Percentiles rank a stretch among this genome's conserved stretches.
These are phyloP conservation scores for Anthostomella pinea DNA, from an alignment of 2,329 filamentous ascomycete genomes.

Conservation along the genomic window DNA sequence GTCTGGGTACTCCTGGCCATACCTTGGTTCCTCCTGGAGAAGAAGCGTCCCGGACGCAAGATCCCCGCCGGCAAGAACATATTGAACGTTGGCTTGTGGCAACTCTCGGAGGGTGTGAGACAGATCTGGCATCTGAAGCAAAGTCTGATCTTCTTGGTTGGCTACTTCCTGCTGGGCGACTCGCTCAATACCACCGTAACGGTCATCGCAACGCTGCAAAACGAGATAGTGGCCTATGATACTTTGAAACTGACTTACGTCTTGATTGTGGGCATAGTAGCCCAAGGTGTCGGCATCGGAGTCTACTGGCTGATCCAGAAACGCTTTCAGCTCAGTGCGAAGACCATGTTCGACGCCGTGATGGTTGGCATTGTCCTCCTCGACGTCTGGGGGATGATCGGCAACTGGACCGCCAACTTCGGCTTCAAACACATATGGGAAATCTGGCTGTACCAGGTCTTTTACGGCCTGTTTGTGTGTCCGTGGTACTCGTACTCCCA, in stretches of 20 bases:
- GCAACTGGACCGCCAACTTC: slow-evolving; percentile 43
- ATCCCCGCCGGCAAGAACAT: slow-evolving; percentile 42
- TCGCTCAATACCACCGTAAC: slow-evolving; percentile 69
- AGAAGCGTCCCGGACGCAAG: slow-evolving; percentile 55
- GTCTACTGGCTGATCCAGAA: slow-evolving; percentile 61
- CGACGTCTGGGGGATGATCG: slow-evolving; percentile 47
- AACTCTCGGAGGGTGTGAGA: slow-evolving; percentile 54
- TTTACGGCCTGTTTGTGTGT: slow-evolving; percentile 65
- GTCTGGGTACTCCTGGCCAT: slow-evolving; percentile 62
- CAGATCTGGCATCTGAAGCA: slow-evolving; percentile 66
- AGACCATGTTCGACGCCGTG: slow-evolving; percentile 66
- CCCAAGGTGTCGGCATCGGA: slow-evolving; percentile 62
- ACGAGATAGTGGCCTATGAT: slow-evolving; percentile 62
- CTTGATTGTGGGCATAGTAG: slow-evolving; percentile 61
- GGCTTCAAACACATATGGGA: slow-evolving; percentile 47
- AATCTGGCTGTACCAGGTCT: slow-evolving; percentile 46
- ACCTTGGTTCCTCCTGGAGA: slow-evolving; percentile 66
- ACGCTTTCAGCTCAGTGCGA: slow-evolving; percentile 56
- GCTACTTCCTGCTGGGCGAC: slow-evolving; percentile 68
- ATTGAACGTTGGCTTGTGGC: slow-evolving; percentile 59
- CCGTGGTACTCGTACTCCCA: slow-evolving; percentile 71
- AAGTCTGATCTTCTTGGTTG: slow-evolving; percentile 62
- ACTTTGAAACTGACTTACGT: slow-evolving; percentile 64
- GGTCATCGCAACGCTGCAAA: slow-evolving; percentile 64
- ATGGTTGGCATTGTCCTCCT: slow-evolving; percentile 61